Percentiles rank a stretch among this genome's conserved stretches.
Evolutionary conservation across 108 stramenopile species (phyloP).

Genomic region (Conticribra guillardii): DNA sequence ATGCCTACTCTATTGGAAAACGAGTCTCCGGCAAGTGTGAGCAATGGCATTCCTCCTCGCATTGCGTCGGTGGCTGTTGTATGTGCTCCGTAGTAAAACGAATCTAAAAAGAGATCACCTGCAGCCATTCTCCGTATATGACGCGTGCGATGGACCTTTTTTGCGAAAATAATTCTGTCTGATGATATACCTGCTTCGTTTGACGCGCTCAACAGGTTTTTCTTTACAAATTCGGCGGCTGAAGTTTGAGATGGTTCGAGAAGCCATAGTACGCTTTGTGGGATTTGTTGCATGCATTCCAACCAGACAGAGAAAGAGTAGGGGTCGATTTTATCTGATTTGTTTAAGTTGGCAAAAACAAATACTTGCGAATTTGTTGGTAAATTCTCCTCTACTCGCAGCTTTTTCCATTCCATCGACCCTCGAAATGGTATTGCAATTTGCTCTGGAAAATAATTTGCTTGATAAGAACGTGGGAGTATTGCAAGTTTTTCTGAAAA

Average conservation of each 20-base stretch:
- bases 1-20: background rate
- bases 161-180: background rate
- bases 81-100: background rate
- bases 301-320: background rate
- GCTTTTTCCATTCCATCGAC: background rate
- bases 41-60: background rate
- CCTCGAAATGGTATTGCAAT: background rate
- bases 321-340: background rate
- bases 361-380: background rate
- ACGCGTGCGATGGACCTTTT: background rate
- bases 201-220: background rate
- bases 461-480: background rate
- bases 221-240: background rate
- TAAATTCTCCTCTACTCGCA: background rate
- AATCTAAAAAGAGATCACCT: background rate
- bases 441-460: background rate
- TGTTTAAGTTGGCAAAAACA: background rate
- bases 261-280: background rate
- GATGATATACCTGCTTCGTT: background rate
- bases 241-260: background rate
- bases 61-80: background rate
- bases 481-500: background rate
- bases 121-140: background rate
- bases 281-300: background rate
- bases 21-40: background rate